Conservation (phyloP, 192 early-diverging fungal species). For the Podila epicladia region DNA sequence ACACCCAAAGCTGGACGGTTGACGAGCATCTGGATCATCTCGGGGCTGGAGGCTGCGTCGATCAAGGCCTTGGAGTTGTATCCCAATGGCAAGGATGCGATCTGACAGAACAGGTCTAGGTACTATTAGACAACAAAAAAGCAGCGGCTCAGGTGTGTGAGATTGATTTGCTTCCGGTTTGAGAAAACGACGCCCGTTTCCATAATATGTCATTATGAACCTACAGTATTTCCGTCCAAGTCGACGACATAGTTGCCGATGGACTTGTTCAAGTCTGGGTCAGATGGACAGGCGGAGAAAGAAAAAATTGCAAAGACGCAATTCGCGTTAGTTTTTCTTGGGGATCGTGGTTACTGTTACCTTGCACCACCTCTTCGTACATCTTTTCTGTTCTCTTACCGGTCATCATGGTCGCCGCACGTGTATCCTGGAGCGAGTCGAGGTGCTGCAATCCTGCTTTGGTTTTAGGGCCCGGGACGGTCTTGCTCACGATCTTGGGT, state of each 20-base stretch:
- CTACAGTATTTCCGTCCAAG: conserved; percentile 73
- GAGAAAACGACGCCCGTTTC: neutral
- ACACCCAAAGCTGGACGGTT: conserved; percentile 77
- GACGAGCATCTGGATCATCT: conserved; percentile 70
- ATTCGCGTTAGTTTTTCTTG: no score
- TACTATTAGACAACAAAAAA: conserved; percentile 10
- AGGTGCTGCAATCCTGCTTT: conserved; percentile 59
- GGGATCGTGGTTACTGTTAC: no score
- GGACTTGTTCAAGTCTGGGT: conserved; percentile 67
- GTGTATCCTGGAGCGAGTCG: conserved; percentile 68
- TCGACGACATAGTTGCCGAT: conserved; percentile 81
- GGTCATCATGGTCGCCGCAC: conserved; percentile 70
- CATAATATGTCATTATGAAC: neutral
- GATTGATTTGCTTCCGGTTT: neutral
- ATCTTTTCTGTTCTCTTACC: conserved; percentile 3
- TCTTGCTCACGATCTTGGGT: conserved; percentile 59
- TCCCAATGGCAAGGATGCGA: conserved; percentile 77
- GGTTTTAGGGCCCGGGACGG: conserved; percentile 71
- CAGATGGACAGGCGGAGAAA: conserved; percentile 1
- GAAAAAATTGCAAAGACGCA: neutral
- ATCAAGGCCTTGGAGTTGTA: conserved; percentile 75
- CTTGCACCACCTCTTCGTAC: no score
- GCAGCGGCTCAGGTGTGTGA: neutral
- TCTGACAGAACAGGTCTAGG: conserved; percentile 78
- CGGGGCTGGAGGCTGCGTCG: conserved; percentile 57